These are phyloP conservation scores for Hypoxylon sp. DNA, from an alignment of 2,329 filamentous ascomycete species.

Conservation along the genomic window DNA sequence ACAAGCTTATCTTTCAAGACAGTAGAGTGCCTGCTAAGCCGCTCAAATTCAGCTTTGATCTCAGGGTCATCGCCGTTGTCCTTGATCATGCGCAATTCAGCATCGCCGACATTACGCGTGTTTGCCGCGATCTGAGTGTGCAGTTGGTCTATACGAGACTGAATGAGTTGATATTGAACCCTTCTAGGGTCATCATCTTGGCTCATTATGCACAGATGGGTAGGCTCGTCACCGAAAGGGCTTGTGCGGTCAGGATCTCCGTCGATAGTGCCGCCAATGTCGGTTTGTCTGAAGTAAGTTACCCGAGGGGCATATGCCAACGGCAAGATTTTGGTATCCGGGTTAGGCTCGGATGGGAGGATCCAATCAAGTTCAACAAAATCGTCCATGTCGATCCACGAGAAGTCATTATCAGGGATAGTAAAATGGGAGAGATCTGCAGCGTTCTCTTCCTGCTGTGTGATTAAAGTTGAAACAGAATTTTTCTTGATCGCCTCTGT, in stretches of 20 bases:
- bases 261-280: constrained; percentile 81
- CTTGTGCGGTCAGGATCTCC: constrained; percentile 86
- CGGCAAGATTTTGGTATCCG: constrained; percentile 92
- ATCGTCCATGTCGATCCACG: constrained; percentile 99
- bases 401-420: constrained; percentile 93
- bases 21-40: constrained; percentile 62
- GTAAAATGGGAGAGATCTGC: constrained; percentile 87
- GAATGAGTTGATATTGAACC: constrained; percentile 87
- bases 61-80: constrained; percentile 59
- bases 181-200: constrained; percentile 86
- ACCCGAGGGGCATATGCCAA: constrained; percentile 92
- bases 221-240: constrained; percentile 91
- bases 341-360: constrained; percentile 85
- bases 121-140: constrained; percentile 81
- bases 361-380: constrained; percentile 99
- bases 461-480: constrained; percentile 59
- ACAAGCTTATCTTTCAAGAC: constrained; percentile 66
- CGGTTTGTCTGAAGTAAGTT: constrained; percentile 96
- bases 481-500: constrained; percentile 76
- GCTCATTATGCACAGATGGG: constrained; percentile 95
- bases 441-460: constrained; percentile 63
- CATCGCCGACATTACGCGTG: constrained; percentile 74
- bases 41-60: constrained; percentile 67
- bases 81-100: constrained; percentile 72
- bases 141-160: constrained; percentile 80